phyloP scores from a whole-genome alignment of 495 filamentous ascomycete species.

The Lasiosphaeria hispida region DNA sequence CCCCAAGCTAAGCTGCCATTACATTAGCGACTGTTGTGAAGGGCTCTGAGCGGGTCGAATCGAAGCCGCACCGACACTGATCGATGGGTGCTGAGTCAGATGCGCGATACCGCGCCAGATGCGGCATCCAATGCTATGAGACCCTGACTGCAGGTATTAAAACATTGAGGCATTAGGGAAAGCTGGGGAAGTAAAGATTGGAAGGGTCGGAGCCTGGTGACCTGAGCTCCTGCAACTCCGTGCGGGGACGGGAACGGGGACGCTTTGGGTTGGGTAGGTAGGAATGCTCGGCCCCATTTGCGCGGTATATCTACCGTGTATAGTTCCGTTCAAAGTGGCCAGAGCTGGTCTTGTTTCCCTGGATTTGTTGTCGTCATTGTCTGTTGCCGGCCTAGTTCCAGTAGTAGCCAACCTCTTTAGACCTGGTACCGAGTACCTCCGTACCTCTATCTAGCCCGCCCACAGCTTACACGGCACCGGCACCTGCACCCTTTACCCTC shows the following conservation, averaged over 20 bases:
- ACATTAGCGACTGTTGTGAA: too few species aligned
- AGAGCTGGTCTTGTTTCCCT: too few species aligned
- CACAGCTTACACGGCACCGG: background rate
- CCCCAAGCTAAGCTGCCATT: too few species aligned
- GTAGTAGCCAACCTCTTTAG: too few species aligned
- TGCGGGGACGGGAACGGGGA: constrained; percentile 2
- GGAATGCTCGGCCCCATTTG: background rate
- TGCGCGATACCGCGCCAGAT: background rate
- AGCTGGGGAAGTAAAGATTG: background rate
- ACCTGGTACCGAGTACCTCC: too few species aligned
- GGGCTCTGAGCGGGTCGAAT: too few species aligned
- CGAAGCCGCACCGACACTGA: too few species aligned
- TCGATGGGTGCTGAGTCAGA: background rate
- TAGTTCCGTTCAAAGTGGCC: too few species aligned
- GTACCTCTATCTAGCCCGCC: background rate
- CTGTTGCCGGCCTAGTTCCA: too few species aligned
- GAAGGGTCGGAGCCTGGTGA: constrained; percentile 5
- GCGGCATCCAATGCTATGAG: background rate
- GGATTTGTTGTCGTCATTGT: too few species aligned
- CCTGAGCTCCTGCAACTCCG: constrained; percentile 3
- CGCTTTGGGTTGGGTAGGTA: background rate
- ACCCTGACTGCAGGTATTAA: constrained; percentile 2
- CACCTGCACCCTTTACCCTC: background rate
- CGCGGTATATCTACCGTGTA: background rate
- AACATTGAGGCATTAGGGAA: background rate